A percentile compares a stretch with the other conserved stretches of the same genome.
These are phyloP conservation scores for Crithidia bombi DNA, from an alignment of 208 protist species.

Conservation along the genomic window DNA sequence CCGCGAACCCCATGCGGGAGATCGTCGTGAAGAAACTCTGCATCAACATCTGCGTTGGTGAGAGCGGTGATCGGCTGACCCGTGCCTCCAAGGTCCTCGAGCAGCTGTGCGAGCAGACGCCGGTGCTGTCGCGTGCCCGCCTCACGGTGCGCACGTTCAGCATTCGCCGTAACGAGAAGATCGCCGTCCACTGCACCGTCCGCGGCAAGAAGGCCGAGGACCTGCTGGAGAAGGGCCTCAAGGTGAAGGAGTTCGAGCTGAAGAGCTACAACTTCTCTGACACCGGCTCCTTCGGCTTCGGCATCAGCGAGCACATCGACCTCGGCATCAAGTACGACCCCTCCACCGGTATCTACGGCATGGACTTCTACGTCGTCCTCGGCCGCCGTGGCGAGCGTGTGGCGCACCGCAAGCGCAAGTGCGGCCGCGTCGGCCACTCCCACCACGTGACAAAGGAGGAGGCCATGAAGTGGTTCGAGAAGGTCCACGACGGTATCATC, in stretches of 20 bases:
- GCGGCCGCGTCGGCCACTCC: conserved; percentile 86
- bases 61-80: conserved; percentile 98
- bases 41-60: conserved; percentile 99
- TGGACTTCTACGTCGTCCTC: conserved; percentile 99
- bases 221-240: conserved; percentile 98
- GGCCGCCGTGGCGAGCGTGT: conserved; percentile 97
- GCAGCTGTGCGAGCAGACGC: conserved; percentile 98
- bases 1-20: conserved; percentile 96
- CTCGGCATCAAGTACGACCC: conserved; percentile 99
- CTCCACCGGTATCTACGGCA: conserved; percentile 98
- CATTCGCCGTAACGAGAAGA: conserved; percentile 99
- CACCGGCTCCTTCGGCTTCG: conserved; percentile 99
- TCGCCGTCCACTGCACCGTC: conserved; percentile 98
- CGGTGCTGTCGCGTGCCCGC: conserved; percentile 97
- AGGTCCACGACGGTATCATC: conserved; percentile 98
- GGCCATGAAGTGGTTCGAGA: conserved; percentile 99
- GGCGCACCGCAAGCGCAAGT: conserved; percentile 86
- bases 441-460: conserved; percentile 98
- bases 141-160: conserved; percentile 99
- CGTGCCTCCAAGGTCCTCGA: conserved; percentile 99
- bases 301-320: conserved; percentile 99
- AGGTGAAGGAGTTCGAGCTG: conserved; percentile 99
- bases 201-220: conserved; percentile 99
- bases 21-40: conserved; percentile 99
- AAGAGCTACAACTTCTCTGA: conserved; percentile 95